Evolutionary conservation across 805 yeast species (phyloP), one percentile per base, ranked within the genome.

Genomic region (Isabelozyma rhagii): DNA sequence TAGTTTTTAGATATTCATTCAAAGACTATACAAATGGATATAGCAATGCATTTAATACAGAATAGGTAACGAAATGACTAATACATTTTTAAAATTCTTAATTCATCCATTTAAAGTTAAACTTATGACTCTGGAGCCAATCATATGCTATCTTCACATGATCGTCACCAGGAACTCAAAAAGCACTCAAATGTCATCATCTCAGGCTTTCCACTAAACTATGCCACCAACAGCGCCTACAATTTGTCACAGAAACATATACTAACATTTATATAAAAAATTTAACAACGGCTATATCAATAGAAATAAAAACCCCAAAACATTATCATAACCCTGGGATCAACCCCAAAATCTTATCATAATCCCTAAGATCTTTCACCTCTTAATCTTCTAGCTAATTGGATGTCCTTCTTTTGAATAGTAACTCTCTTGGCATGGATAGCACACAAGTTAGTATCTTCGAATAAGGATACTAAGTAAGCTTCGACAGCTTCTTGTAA

Each of bases 341-440:
- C 27, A 29, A 45, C 21, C 39, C 48, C 10, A 42, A 44, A 43
- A 45, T 41, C 21, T 31, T 17, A 43, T 29, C 13, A 46, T 31
- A 31, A 31, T 21, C 52, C 45, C 51, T 83, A 88, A 61, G 93
- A 82, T 85, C 94, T 86, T 80, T 88, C 96, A 76, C 97, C 98
- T 79, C 97, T 87, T 72, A 93, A 84, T 81, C 98, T 88, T 81
- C 97, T 88, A 61, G 98, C 99, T 70, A 93, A 82, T 71, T 92
- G 97, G 72, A 93, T 89, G 75, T 93, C 99, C 80, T 92, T 92
- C 89, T 91, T 93, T 83, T 90, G 97, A 68, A 93, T 90, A 58
- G 99, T 93, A 63, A 93, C 98, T 79, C 99, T 87, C 85, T 94
- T 93, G 67, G 98, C 99, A 77, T 93, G 99, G 62, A 91, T 89